phyloP scores from a whole-genome alignment of 441 rosid genomes.

The Cnidoscolus chayamansa region DNA sequence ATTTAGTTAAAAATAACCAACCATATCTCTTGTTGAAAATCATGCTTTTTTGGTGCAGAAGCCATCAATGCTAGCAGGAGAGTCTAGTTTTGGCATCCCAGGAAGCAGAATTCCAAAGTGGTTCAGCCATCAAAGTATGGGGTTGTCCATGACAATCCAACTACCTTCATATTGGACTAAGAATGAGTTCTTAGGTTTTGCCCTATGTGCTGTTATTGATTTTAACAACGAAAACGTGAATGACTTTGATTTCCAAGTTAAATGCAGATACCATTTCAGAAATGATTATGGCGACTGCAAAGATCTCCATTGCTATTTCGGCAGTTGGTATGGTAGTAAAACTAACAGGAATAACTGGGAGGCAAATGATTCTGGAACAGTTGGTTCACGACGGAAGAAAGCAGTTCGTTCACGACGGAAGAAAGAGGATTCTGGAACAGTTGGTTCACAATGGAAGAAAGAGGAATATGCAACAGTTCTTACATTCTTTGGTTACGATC shows the following conservation, averaged over 20 bases:
- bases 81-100: conserved; percentile 11
- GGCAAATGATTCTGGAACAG: neutral
- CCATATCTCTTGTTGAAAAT: neutral
- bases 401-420: no score
- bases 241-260: no score
- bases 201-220: no score
- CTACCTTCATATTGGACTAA: no score
- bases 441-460: no score
- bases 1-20: neutral
- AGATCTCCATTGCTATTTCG: conserved; percentile 1
- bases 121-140: no score
- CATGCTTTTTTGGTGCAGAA: conserved; percentile 1
- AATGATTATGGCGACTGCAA: neutral
- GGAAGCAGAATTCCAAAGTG: conserved; percentile 16
- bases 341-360: neutral
- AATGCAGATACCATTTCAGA: neutral
- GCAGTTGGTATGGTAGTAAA: neutral
- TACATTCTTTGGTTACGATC: conserved; percentile 6
- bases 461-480: neutral
- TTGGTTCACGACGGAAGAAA: no score
- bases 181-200: no score
- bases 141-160: no score
- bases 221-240: no score
- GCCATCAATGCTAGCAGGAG: neutral
- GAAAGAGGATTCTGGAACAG: no score